A percentile compares a stretch with the other conserved stretches of the same genome.
These are phyloP conservation scores for Triangularia verruculosa DNA, from an alignment of 2,329 filamentous ascomycete species.

Conservation along the genomic window DNA sequence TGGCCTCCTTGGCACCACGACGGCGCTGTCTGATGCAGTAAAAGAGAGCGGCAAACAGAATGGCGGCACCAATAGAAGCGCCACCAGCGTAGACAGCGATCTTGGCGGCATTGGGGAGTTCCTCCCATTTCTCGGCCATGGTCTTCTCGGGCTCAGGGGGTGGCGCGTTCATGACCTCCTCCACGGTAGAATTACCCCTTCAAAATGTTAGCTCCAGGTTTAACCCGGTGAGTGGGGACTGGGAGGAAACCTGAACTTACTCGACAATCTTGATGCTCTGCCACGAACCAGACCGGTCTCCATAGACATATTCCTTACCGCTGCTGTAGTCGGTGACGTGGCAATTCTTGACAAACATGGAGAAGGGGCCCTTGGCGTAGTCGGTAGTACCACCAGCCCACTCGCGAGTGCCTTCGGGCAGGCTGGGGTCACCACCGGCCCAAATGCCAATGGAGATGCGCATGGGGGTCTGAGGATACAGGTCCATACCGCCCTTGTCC, in stretches of 20 bases:
- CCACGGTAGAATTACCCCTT: constrained; percentile 57
- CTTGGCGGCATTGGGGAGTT: constrained; percentile 49
- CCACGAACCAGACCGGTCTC: constrained; percentile 59
- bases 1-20: constrained; percentile 50
- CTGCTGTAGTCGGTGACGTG: constrained; percentile 56
- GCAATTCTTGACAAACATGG: constrained; percentile 67
- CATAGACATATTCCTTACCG: constrained; percentile 64
- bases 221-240: not conserved
- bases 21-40: constrained; percentile 57
- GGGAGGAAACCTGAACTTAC: constrained; percentile 39
- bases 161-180: constrained; percentile 41
- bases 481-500: constrained; percentile 49
- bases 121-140: constrained; percentile 52
- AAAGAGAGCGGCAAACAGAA: constrained; percentile 44
- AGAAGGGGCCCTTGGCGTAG: constrained; percentile 64
- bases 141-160: constrained; percentile 34
- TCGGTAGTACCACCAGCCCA: constrained; percentile 71
- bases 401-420: constrained; percentile 56
- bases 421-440: constrained; percentile 57
- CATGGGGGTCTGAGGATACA: constrained; percentile 77
- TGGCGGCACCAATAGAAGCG: constrained; percentile 43
- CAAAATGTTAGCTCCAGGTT: not conserved
- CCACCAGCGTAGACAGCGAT: constrained; percentile 51
- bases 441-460: constrained; percentile 65
- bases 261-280: constrained; percentile 58